These are phyloP conservation scores for Melaleuca quinquenervia DNA, from an alignment of 345 rosid genomes.

Conservation along the genomic window DNA sequence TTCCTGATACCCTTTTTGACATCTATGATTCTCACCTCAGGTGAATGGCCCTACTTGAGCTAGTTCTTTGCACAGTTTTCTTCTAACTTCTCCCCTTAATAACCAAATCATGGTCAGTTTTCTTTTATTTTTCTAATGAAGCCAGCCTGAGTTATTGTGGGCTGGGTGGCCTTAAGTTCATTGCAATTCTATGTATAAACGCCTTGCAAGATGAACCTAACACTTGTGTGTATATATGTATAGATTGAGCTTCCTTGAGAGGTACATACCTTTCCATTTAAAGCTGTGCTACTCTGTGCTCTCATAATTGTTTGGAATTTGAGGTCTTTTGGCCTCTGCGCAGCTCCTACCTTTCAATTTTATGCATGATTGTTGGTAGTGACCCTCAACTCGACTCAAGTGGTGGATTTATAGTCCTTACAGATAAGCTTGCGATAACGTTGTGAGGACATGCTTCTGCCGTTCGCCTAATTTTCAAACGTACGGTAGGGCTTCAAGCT, in stretches of 20 bases:
- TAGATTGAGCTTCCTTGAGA: constrained; percentile 2
- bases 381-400: background rate
- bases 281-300: background rate
- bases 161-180: background rate
- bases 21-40: constrained; percentile 34
- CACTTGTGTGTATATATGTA: constrained; percentile 29
- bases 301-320: background rate
- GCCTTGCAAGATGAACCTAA: background rate
- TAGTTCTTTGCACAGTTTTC: background rate
- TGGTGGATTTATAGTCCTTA: background rate
- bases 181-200: background rate
- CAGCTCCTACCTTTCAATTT: background rate
- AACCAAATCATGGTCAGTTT: background rate
- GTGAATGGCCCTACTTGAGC: constrained; percentile 1
- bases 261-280: background rate
- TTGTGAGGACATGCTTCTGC: background rate
- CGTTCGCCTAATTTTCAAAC: background rate
- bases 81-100: background rate
- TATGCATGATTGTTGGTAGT: background rate
- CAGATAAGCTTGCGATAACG: background rate
- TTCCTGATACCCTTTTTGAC: constrained; percentile 38
- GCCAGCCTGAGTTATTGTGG: constrained; percentile 8
- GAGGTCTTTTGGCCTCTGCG: background rate
- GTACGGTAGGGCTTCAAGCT: background rate
- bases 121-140: background rate